Conservation (phyloP, 345 rosid species). For the Gossypium bickii region DNA sequence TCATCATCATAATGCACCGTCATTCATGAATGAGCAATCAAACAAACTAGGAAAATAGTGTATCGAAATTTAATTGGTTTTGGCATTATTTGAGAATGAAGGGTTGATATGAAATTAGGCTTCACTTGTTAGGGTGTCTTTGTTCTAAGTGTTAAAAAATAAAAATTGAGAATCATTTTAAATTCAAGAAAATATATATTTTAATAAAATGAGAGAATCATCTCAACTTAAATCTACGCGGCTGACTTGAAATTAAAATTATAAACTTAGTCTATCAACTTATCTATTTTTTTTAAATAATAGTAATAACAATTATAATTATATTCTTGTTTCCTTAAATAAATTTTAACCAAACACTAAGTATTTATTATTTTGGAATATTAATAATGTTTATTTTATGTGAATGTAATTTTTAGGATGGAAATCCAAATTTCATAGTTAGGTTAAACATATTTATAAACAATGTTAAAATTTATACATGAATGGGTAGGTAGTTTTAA, state of each 20-base stretch:
- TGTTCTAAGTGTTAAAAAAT: not conserved
- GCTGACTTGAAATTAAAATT: not conserved
- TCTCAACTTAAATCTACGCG: not conserved
- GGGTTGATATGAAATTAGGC: not conserved
- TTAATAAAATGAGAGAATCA: not conserved
- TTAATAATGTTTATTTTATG: not conserved
- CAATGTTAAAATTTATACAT: too few species aligned
- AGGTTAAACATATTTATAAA: too few species aligned
- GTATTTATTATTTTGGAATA: too few species aligned
- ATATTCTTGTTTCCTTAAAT: too few species aligned
- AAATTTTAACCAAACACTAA: too few species aligned
- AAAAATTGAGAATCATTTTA: too few species aligned
- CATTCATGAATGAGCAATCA: not conserved
- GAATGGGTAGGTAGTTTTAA: not conserved
- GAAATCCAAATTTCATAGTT: too few species aligned
- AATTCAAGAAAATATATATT: not conserved
- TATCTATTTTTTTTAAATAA: too few species aligned
- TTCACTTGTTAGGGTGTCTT: not conserved
- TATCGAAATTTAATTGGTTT: not conserved
- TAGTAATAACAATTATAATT: too few species aligned
- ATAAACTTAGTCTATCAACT: too few species aligned
- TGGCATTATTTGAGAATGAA: not conserved
- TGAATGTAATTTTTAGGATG: too few species aligned
- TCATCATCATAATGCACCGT: not conserved
- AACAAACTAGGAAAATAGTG: not conserved